Evolutionary conservation across 306 rosid species (phyloP).

Genomic region (Pyrus betulifolia): DNA sequence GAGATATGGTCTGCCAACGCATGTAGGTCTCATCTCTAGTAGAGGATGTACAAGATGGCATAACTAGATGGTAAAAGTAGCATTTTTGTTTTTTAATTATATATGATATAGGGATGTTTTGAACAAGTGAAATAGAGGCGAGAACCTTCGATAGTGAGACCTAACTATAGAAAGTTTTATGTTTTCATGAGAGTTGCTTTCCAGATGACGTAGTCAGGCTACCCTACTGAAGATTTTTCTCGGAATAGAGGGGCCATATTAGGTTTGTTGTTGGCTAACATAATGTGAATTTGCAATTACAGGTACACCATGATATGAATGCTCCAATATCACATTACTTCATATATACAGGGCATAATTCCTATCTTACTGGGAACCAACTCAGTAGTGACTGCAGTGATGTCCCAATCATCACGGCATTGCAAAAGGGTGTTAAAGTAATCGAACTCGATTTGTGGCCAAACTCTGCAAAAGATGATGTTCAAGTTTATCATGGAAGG

Average conservation of each 20-base stretch:
- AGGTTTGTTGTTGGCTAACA: slow-evolving; percentile 12
- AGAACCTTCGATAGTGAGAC: background rate
- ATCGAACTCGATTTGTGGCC: slow-evolving; percentile 95
- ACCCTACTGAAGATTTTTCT: background rate
- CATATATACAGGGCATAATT: slow-evolving; percentile 98
- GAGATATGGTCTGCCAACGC: too few species aligned
- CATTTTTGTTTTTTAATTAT: background rate
- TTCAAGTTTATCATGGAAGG: slow-evolving; percentile 89
- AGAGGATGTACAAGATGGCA: too few species aligned
- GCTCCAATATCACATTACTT: slow-evolving; percentile 90
- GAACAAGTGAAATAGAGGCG: background rate
- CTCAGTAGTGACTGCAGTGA: slow-evolving; percentile 87
- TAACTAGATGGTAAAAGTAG: too few species aligned
- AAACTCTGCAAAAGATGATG: slow-evolving; percentile 59
- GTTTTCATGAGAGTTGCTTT: background rate
- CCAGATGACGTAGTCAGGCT: background rate
- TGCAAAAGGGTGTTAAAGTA: slow-evolving; percentile 64
- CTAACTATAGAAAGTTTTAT: too few species aligned
- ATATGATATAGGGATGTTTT: background rate
- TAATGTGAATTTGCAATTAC: slow-evolving; percentile 7
- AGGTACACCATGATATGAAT: slow-evolving; percentile 93
- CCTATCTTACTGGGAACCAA: slow-evolving; percentile 93
- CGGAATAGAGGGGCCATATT: background rate
- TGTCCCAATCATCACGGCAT: slow-evolving; percentile 67
- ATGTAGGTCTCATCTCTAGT: too few species aligned